Base-by-base conservation (phyloP, 108 stramenopile genomes). In the Nitzschia inconspicua region DNA sequence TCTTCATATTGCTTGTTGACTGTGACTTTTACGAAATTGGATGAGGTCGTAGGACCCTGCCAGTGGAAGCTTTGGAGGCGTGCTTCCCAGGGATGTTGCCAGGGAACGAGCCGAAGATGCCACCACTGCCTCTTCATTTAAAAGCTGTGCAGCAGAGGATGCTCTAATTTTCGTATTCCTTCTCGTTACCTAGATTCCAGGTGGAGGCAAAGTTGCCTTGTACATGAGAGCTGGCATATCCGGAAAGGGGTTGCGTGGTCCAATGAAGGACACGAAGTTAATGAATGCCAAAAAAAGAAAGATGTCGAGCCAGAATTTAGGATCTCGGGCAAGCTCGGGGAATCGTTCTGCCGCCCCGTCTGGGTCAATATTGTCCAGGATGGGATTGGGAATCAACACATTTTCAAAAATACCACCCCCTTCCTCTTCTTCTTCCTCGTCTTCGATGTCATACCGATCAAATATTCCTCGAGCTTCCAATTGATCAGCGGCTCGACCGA, bases 321-420 rank as follows among this genome's bases (percentile, higher is more conserved):
- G 60, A 61, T 84, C 83, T 41, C 47, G 24, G 4, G 65, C 62
- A 0, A 84, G 55, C 41, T 84, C 83, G 36, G 72, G 68, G 37
- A 84, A 72, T 44, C 78, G 74, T 41, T 78, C 75, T 9, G 63
- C 65, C 1, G 78, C 66, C n/a, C 83, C 83, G 53, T 84, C 78
- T 18, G 83, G 83, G 67, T 84, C 83, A 25, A 84, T 76, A 14
- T 41, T 51, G 67, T 84, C 83, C 23, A 84, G 50, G 16, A 76
- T 34, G 13, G 78, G 68, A 73, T 84, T 84, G 18, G 75, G 75
- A 42, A 84, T 76, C 0, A 82, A 18, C 16, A 60, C 71, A 46
- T 77, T 75, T 19, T 52, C 52, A 48, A 74, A 71, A 8, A 68
- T 27, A n/a, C 60, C 76, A 36, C 66, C 68, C 5, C 66, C 49